These are phyloP conservation scores for Podaxis pistillaris DNA, from an alignment of 768 basidiomycete species.

Conservation along the genomic window DNA sequence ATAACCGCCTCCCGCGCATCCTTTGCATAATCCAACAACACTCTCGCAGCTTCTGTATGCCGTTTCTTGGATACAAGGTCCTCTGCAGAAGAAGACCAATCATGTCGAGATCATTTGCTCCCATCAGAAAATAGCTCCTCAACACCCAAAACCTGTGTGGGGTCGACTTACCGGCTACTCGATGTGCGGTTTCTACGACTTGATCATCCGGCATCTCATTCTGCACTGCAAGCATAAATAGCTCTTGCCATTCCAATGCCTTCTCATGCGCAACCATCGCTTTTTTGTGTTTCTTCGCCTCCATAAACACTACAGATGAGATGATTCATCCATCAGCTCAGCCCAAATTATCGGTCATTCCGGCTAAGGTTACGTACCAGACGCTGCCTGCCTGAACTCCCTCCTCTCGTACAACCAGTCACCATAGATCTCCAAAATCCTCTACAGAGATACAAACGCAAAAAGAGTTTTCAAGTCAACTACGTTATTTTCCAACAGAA, in stretches of 20 bases:
- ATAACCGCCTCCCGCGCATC: constrained; percentile 78
- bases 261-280: constrained; percentile 89
- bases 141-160: background rate
- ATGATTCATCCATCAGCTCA: constrained; percentile 8
- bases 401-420: constrained; percentile 84
- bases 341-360: background rate
- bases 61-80: constrained; percentile 80
- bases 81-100: constrained; percentile 44
- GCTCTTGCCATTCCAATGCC: constrained; percentile 85
- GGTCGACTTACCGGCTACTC: constrained; percentile 67
- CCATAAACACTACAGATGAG: constrained; percentile 59
- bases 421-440: constrained; percentile 73
- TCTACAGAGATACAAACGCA: constrained; percentile 34
- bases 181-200: constrained; percentile 63
- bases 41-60: constrained; percentile 74
- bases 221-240: constrained; percentile 75
- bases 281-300: constrained; percentile 61
- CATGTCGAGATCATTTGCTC: constrained; percentile 6
- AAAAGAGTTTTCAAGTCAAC: background rate
- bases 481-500: background rate
- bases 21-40: constrained; percentile 80
- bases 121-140: background rate
- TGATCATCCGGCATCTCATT: constrained; percentile 53
- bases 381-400: constrained; percentile 81
- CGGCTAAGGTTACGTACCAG: constrained; percentile 47